These are phyloP conservation scores for Cyberlindnera bimundalis DNA, from an alignment of 805 yeast genomes.

Conservation along the genomic window DNA sequence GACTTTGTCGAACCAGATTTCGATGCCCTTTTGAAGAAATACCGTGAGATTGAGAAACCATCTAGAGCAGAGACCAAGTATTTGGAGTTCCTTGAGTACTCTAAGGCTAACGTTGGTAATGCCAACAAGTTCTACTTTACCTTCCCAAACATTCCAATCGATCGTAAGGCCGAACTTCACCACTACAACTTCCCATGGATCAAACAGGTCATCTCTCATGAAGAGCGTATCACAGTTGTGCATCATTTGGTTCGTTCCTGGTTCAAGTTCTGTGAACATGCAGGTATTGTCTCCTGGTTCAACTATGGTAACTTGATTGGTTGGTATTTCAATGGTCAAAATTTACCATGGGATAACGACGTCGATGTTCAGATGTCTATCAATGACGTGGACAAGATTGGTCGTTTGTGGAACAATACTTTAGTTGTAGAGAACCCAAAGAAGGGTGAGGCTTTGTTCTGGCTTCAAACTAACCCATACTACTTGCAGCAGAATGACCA, in stretches of 20 bases:
- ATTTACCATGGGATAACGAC: slow-evolving; percentile 61
- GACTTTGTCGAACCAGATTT: slow-evolving; percentile 22
- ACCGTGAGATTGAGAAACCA: slow-evolving; percentile 14
- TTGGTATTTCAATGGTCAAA: slow-evolving; percentile 57
- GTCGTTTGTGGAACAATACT: slow-evolving; percentile 46
- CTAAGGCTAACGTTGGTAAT: slow-evolving; percentile 22
- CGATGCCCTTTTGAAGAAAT: slow-evolving; percentile 13
- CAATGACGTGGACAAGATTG: slow-evolving; percentile 39
- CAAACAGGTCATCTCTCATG: slow-evolving; percentile 29
- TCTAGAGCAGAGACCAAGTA: slow-evolving; percentile 25
- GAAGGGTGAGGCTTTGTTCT: slow-evolving; percentile 31
- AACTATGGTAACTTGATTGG: slow-evolving; percentile 63
- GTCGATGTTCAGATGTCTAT: slow-evolving; percentile 60
- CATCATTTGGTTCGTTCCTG: slow-evolving; percentile 52
- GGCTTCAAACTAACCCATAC: slow-evolving; percentile 34
- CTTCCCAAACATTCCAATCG: slow-evolving; percentile 26
- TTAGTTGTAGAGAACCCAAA: slow-evolving; percentile 41
- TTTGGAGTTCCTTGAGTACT: slow-evolving; percentile 24
- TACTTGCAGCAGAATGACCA: slow-evolving; percentile 37
- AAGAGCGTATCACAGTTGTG: slow-evolving; percentile 31
- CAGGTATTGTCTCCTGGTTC: slow-evolving; percentile 51
- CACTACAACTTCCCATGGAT: slow-evolving; percentile 33
- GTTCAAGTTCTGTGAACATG: slow-evolving; percentile 44
- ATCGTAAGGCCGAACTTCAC: slow-evolving; percentile 27
- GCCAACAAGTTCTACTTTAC: slow-evolving; percentile 28